These are phyloP conservation scores for Hura crepitans DNA, from an alignment of 441 rosid genomes.

Conservation along the genomic window DNA sequence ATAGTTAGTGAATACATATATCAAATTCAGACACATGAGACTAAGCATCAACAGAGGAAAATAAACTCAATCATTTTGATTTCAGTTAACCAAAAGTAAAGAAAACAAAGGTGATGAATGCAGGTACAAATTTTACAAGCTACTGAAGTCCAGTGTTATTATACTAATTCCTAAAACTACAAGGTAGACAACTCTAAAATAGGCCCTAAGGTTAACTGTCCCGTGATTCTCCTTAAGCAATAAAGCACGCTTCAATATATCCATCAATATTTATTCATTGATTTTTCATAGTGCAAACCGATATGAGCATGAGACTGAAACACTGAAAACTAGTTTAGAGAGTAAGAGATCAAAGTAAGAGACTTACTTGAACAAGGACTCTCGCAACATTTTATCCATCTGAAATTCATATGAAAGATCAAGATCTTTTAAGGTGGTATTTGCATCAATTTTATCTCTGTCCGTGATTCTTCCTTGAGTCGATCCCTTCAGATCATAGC, in stretches of 20 bases:
- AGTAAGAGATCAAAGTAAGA: background rate
- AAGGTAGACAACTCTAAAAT: background rate
- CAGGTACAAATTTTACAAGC: background rate
- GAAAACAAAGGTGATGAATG: too few species aligned
- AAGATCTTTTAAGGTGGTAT: slow-evolving; percentile 82
- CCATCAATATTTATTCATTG: slow-evolving; percentile 2
- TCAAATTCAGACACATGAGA: too few species aligned
- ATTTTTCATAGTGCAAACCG: background rate
- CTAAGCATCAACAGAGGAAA: background rate
- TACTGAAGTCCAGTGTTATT: too few species aligned
- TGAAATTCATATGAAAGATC: slow-evolving; percentile 77
- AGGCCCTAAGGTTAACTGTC: background rate
- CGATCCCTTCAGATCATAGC: slow-evolving; percentile 94
- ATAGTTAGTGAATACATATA: background rate
- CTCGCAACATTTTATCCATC: slow-evolving; percentile 82
- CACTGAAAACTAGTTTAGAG: background rate
- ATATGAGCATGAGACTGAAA: background rate
- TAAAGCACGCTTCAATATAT: background rate
- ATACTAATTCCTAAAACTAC: background rate
- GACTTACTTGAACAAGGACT: slow-evolving; percentile 71
- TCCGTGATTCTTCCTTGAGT: slow-evolving; percentile 73
- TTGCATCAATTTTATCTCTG: slow-evolving; percentile 54
- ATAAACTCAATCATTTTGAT: background rate
- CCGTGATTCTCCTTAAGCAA: background rate
- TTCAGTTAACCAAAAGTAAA: background rate